Percentiles rank a stretch among this genome's conserved stretches.
Evolutionary conservation across 148 eudicot genomes (phyloP).

Genomic region (Polygonum maritimum): DNA sequence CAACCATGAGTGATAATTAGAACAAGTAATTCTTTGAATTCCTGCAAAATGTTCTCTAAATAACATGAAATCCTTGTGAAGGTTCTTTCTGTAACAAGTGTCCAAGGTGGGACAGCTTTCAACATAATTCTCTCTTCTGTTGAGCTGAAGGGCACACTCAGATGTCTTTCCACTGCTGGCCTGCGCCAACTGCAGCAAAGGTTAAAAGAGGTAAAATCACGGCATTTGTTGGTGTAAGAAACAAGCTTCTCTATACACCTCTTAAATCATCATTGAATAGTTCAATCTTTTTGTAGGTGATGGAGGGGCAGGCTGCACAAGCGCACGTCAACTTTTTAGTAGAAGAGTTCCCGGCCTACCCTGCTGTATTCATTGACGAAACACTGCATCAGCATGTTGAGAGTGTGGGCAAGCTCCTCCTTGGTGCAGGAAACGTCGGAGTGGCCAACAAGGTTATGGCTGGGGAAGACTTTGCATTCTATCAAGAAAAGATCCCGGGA

Average conservation of each 20-base stretch:
- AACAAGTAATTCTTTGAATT: background rate
- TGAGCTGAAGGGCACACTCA: constrained; percentile 66
- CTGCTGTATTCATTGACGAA: constrained; percentile 57
- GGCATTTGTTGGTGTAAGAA: no score
- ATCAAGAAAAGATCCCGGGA: constrained; percentile 75
- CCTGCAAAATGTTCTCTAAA: background rate
- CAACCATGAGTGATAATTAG: no score
- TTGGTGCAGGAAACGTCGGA: constrained; percentile 49
- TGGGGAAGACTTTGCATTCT: constrained; percentile 85
- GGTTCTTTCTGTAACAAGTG: constrained; percentile 81
- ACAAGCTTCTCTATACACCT: background rate
- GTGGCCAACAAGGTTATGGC: constrained; percentile 50
- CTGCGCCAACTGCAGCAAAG: constrained; percentile 45
- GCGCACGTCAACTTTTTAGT: constrained; percentile 35
- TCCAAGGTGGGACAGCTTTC: constrained; percentile 44
- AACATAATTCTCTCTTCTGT: constrained; percentile 46
- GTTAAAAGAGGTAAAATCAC: constrained; percentile 54
- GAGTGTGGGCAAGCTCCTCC: constrained; percentile 32
- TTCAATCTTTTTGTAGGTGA: constrained; percentile 28
- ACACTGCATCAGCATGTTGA: constrained; percentile 43
- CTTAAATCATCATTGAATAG: background rate
- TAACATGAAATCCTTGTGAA: constrained; percentile 22
- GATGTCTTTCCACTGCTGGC: constrained; percentile 79
- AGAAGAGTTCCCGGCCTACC: constrained; percentile 43
- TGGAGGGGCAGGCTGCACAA: constrained; percentile 46